Conservation (phyloP, 176 grass and related monocot species). For the Hyparrhenia diplandra region DNA sequence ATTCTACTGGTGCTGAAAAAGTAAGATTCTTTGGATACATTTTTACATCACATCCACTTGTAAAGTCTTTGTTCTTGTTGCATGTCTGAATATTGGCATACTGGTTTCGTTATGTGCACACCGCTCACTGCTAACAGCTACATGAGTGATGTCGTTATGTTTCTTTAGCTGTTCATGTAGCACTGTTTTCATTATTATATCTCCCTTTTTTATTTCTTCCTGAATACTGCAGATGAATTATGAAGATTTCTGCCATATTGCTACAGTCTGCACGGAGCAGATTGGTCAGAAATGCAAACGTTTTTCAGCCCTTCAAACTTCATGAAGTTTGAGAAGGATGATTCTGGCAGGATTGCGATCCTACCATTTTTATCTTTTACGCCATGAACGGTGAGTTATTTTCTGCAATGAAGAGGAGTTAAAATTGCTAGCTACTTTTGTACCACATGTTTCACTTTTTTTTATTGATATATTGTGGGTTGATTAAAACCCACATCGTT, state of each 20-base stretch:
- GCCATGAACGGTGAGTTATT: conserved; percentile 88
- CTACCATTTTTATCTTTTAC: conserved; percentile 98
- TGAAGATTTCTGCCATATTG: conserved; percentile 99
- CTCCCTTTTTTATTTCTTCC: conserved; percentile 5
- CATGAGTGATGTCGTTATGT: background rate
- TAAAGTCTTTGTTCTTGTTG: background rate
- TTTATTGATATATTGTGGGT: background rate
- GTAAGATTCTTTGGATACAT: conserved; percentile 19
- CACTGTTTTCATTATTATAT: background rate
- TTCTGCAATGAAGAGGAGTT: conserved; percentile 4
- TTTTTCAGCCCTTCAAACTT: conserved; percentile 99
- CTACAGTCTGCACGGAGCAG: conserved; percentile 91
- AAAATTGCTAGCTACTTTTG: background rate
- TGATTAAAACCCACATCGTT: background rate
- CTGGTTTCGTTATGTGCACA: background rate
- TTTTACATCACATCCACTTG: background rate
- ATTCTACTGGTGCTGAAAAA: conserved; percentile 94
- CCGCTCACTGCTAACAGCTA: background rate
- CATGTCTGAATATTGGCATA: background rate
- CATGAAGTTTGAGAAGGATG: conserved; percentile 99
- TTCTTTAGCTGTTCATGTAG: background rate
- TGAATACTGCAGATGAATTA: conserved; percentile 87
- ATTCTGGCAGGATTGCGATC: conserved; percentile 99
- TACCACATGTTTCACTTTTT: background rate
- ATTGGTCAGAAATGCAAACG: conserved; percentile 96